Percentiles rank a stretch among this genome's conserved stretches.
Evolutionary conservation across 768 basidiomycete species (phyloP).

Genomic region (Zangia roseola): DNA sequence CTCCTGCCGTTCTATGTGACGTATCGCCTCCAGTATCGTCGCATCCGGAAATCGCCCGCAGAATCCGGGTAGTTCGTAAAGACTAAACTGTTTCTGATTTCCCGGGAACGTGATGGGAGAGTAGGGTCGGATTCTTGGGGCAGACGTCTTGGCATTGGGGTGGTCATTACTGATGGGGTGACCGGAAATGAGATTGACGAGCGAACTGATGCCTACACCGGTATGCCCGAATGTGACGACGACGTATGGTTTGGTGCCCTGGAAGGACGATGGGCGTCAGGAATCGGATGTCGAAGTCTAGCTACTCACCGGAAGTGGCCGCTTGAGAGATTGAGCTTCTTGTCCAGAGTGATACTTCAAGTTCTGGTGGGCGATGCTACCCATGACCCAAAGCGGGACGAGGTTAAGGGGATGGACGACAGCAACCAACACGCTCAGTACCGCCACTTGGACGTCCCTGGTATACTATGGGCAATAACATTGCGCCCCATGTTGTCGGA

Average conservation of each 20-base stretch:
- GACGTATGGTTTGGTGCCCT: conserved; percentile 15
- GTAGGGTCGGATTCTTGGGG: background rate
- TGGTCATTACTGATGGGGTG: conserved; percentile 14
- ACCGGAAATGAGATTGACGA: conserved; percentile 28
- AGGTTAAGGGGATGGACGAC: background rate
- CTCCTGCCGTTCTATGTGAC: conserved; percentile 9
- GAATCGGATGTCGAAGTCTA: background rate
- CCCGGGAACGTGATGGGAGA: background rate
- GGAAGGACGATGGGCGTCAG: background rate
- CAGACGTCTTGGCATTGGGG: conserved; percentile 6
- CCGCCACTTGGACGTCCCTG: background rate
- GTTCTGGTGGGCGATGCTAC: background rate
- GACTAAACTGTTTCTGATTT: conserved; percentile 1
- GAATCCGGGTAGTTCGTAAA: conserved; percentile 27
- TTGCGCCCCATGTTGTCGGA: conserved; percentile 2
- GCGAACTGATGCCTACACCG: conserved; percentile 29
- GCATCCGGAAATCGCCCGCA: conserved; percentile 3
- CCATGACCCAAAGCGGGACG: background rate
- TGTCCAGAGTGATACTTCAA: background rate
- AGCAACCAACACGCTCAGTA: background rate
- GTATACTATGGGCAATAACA: background rate
- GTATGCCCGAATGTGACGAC: conserved; percentile 30
- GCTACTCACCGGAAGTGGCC: conserved; percentile 1
- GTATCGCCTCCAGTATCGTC: conserved; percentile 16
- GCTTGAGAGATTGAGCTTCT: background rate